phyloP scores from a whole-genome alignment of 108 stramenopile genomes.

The Cylindrotheca closterium region DNA sequence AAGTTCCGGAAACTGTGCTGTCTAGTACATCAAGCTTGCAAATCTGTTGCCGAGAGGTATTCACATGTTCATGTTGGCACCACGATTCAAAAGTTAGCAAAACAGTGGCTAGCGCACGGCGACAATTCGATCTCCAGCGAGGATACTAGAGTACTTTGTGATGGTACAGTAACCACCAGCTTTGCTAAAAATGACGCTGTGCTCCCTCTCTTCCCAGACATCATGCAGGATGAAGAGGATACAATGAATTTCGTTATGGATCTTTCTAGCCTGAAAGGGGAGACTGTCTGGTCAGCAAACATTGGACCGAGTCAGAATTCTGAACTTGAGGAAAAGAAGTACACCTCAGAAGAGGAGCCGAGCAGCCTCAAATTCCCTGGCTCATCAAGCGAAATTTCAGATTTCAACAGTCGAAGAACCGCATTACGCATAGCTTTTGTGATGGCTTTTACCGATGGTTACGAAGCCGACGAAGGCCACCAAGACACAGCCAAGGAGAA shows the following conservation, averaged over 20 bases:
- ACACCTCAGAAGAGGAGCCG: slow-evolving; percentile 66
- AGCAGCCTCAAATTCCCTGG: slow-evolving; percentile 41
- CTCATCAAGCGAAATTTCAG: slow-evolving; percentile 61
- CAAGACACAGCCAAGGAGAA: slow-evolving; percentile 38
- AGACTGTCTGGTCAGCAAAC: slow-evolving; percentile 41
- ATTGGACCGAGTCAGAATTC: not conserved
- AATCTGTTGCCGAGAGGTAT: slow-evolving; percentile 59
- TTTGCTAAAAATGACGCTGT: slow-evolving; percentile 4
- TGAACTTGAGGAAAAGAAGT: not conserved
- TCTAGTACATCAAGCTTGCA: slow-evolving; percentile 62
- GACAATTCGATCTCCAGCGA: slow-evolving; percentile 33
- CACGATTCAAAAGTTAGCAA: slow-evolving; percentile 45
- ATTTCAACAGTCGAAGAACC: slow-evolving; percentile 38
- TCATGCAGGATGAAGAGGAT: slow-evolving; percentile 61
- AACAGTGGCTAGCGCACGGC: slow-evolving; percentile 71
- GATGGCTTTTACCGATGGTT: slow-evolving; percentile 70
- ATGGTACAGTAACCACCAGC: slow-evolving; percentile 3
- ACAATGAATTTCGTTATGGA: slow-evolving; percentile 84
- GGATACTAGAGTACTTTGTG: not conserved
- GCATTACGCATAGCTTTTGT: slow-evolving; percentile 80
- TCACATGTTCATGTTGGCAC: slow-evolving; percentile 70
- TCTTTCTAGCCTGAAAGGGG: slow-evolving; percentile 49
- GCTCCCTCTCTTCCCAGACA: slow-evolving; percentile 10
- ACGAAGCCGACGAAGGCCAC: slow-evolving; percentile 1
- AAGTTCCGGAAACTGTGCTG: slow-evolving; percentile 62